Conservation (phyloP, 2,329 filamentous ascomycete genomes). For the Cladosporium sp. region DNA sequence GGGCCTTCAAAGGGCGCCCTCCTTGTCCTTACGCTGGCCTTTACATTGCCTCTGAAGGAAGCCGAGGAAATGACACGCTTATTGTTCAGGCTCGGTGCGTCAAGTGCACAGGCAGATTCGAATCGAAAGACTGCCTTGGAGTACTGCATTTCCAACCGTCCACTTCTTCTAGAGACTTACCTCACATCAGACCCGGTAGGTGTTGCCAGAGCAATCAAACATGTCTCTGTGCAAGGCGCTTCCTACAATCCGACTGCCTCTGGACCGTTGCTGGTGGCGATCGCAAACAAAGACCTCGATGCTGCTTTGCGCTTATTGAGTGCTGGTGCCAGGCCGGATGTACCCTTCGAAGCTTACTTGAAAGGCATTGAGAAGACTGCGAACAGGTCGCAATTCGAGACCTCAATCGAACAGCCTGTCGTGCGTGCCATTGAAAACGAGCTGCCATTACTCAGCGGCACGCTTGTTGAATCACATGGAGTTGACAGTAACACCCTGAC, state of each 20-base stretch:
- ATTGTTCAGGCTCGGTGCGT: slow-evolving; percentile 70
- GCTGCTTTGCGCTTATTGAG: slow-evolving; percentile 63
- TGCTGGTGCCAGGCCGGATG: slow-evolving; percentile 58
- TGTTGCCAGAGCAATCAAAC: slow-evolving; percentile 65
- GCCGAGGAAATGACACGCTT: slow-evolving; percentile 65
- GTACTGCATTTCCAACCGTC: slow-evolving; percentile 57
- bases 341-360: slow-evolving; percentile 65
- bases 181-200: slow-evolving; percentile 59
- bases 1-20: slow-evolving; percentile 50
- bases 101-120: slow-evolving; percentile 69
- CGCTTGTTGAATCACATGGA: slow-evolving; percentile 58
- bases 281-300: slow-evolving; percentile 53
- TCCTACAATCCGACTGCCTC: slow-evolving; percentile 40
- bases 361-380: slow-evolving; percentile 64
- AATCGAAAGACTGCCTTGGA: slow-evolving; percentile 66
- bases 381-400: slow-evolving; percentile 56
- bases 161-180: slow-evolving; percentile 47
- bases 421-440: slow-evolving; percentile 58
- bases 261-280: slow-evolving; percentile 60
- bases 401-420: slow-evolving; percentile 62
- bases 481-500: slow-evolving; percentile 66
- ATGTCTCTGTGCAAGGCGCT: slow-evolving; percentile 51
- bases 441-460: slow-evolving; percentile 54
- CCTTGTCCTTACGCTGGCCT: slow-evolving; percentile 67
- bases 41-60: slow-evolving; percentile 62